Conservation (phyloP, 108 stramenopile species). For the Craspedostauros australis region DNA sequence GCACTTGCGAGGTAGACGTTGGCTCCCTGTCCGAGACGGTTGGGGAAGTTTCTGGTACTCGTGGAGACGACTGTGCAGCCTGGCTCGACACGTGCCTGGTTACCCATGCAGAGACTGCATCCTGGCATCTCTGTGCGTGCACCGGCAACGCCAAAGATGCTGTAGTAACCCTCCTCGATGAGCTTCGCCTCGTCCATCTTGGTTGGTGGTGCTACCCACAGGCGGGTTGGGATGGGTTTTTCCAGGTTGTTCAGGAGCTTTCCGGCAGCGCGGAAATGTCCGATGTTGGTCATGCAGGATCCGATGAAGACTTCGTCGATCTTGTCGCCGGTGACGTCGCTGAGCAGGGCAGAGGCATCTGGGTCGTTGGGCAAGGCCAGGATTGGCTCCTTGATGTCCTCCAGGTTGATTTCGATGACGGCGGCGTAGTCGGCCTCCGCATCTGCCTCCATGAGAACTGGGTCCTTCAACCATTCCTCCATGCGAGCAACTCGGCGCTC, state of each 20-base stretch:
- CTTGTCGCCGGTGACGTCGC: constrained; percentile 78
- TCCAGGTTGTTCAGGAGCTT: constrained; percentile 70
- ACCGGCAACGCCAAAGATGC: constrained; percentile 87
- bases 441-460: constrained; percentile 87
- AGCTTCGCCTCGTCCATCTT: constrained; percentile 97
- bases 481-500: constrained; percentile 92
- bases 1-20: constrained; percentile 91
- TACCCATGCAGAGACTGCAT: constrained; percentile 96
- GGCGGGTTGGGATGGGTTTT: constrained; percentile 77
- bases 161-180: constrained; percentile 93
- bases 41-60: constrained; percentile 95
- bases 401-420: constrained; percentile 89
- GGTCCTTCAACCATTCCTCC: constrained; percentile 91
- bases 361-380: constrained; percentile 94
- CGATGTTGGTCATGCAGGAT: constrained; percentile 96
- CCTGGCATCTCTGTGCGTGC: constrained; percentile 96
- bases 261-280: constrained; percentile 96
- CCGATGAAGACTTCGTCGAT: constrained; percentile 98
- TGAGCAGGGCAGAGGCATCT: constrained; percentile 83
- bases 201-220: constrained; percentile 94
- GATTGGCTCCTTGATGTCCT: constrained; percentile 91
- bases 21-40: constrained; percentile 93
- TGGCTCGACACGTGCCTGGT: constrained; percentile 93
- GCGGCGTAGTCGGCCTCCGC: constrained; percentile 83
- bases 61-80: constrained; percentile 90